Conservation (phyloP, 1,284 basidiomycete genomes). For the Apiotrichum mycotoxinovorans region DNA sequence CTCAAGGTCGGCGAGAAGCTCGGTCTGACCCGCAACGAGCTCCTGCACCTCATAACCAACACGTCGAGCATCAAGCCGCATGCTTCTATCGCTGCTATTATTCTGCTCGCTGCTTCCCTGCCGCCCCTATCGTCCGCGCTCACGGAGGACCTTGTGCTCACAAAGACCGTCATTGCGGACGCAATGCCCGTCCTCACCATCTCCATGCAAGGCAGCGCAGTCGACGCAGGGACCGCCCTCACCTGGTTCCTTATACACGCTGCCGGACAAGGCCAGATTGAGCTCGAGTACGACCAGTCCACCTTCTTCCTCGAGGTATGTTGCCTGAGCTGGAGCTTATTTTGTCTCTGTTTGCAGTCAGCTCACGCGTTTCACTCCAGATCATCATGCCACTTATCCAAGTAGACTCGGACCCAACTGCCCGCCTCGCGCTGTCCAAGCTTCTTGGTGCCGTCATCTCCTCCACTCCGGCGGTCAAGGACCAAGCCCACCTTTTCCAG, state of each 20-base stretch:
- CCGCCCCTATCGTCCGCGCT: constrained; percentile 1
- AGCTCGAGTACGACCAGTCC: constrained; percentile 26
- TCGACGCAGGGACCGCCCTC: constrained; percentile 28
- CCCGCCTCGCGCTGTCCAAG: constrained; percentile 33
- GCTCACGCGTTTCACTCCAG: constrained; percentile 1
- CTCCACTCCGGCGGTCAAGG: constrained; percentile 5
- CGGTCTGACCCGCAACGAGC: constrained; percentile 16
- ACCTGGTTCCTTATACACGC: constrained; percentile 21
- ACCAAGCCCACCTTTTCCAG: constrained; percentile 30
- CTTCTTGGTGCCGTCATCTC: constrained; percentile 31
- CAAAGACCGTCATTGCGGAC: constrained; percentile 20
- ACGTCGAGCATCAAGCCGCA: constrained; percentile 20
- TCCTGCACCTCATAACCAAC: constrained; percentile 24
- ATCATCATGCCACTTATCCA: constrained; percentile 37
- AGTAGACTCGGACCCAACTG: constrained; percentile 23
- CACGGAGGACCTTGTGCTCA: constrained; percentile 1
- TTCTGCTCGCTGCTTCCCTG: constrained; percentile 24
- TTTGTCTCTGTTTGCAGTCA: background rate
- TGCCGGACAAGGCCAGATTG: constrained; percentile 2
- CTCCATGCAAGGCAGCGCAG: constrained; percentile 16
- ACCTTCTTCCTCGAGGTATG: constrained; percentile 38
- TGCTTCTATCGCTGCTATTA: constrained; percentile 29
- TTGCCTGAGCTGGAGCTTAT: background rate
- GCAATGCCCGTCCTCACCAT: constrained; percentile 31
- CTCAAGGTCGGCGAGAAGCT: constrained; percentile 3